Percentiles rank a stretch among this genome's conserved stretches.
Evolutionary conservation across 2,329 filamentous ascomycete genomes (phyloP).

Genomic region (Colletotrichum cuscutae): DNA sequence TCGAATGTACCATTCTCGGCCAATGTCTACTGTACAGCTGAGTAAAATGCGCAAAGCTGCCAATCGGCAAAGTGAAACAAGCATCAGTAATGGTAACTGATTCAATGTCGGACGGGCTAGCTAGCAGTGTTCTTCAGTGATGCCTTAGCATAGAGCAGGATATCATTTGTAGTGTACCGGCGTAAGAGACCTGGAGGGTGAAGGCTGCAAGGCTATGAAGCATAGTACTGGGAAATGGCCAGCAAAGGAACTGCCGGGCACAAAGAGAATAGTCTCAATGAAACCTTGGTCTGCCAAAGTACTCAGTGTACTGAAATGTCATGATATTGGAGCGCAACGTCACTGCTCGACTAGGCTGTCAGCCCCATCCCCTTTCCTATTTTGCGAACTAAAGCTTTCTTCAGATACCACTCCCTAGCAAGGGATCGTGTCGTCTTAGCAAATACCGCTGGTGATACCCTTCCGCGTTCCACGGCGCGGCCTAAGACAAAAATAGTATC

Average conservation of each 20-base stretch:
- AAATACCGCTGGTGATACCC: conserved; percentile 78
- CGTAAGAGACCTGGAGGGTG: background rate
- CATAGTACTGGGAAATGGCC: background rate
- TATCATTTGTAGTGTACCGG: background rate
- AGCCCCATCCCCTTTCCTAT: conserved; percentile 82
- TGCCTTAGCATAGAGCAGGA: background rate
- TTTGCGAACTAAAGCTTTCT: conserved; percentile 83
- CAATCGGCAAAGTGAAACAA: background rate
- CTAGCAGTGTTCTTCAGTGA: background rate
- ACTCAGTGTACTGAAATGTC: background rate
- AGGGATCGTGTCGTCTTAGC: conserved; percentile 80
- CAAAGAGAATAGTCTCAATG: background rate
- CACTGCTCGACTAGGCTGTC: conserved; percentile 8
- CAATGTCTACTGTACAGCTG: background rate
- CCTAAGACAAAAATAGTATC: conserved; percentile 89
- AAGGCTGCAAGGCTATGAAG: too few species aligned
- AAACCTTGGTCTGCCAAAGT: background rate
- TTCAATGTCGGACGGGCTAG: background rate
- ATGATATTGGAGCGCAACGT: background rate
- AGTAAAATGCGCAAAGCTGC: background rate
- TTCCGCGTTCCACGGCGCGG: conserved; percentile 77
- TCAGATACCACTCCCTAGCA: conserved; percentile 83
- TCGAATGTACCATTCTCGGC: background rate
- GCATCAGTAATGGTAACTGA: background rate
- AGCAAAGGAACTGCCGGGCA: background rate